These are phyloP conservation scores for Neonectria sp. DNA, from an alignment of 2,329 filamentous ascomycete genomes.

Conservation along the genomic window DNA sequence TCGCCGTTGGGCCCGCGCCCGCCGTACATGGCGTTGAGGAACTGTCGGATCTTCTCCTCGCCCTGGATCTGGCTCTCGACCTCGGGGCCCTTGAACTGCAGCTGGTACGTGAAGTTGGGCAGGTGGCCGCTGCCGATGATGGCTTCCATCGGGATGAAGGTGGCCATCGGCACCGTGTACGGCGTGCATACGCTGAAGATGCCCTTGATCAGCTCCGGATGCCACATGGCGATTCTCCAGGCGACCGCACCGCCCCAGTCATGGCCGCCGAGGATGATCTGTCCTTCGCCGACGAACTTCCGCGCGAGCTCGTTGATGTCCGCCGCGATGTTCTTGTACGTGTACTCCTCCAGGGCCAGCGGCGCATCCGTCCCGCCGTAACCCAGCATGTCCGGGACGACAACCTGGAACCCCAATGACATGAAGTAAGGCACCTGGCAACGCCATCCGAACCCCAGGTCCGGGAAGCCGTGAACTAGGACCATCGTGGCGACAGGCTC, in stretches of 20 bases:
- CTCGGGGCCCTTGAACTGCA: conserved; percentile 81
- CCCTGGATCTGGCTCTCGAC: conserved; percentile 72
- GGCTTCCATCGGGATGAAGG: conserved; percentile 71
- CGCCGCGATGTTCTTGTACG: conserved; percentile 78
- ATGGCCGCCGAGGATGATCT: conserved; percentile 88
- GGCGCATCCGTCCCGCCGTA: conserved; percentile 85
- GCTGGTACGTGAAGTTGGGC: conserved; percentile 86
- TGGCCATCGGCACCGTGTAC: conserved; percentile 69
- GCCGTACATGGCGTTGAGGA: conserved; percentile 81
- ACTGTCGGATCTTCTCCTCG: conserved; percentile 75
- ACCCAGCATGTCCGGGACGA: conserved; percentile 89
- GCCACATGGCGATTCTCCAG: conserved; percentile 81
- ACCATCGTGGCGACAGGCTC: conserved; percentile 65
- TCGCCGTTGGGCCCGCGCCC: conserved; percentile 71
- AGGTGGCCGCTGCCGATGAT: conserved; percentile 68
- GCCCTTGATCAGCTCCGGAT: conserved; percentile 79
- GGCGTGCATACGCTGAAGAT: conserved; percentile 89
- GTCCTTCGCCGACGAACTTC: conserved; percentile 63
- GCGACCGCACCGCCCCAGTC: conserved; percentile 91
- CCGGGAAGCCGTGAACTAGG: conserved; percentile 84
- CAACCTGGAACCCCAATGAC: conserved; percentile 80
- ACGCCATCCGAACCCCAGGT: conserved; percentile 88
- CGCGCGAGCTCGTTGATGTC: conserved; percentile 82
- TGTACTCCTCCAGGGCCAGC: conserved; percentile 73
- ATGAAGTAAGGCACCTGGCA: conserved; percentile 87